Evolutionary conservation across 164 flowering plant genomes (phyloP).

Genomic region (Macadamia integrifolia): DNA sequence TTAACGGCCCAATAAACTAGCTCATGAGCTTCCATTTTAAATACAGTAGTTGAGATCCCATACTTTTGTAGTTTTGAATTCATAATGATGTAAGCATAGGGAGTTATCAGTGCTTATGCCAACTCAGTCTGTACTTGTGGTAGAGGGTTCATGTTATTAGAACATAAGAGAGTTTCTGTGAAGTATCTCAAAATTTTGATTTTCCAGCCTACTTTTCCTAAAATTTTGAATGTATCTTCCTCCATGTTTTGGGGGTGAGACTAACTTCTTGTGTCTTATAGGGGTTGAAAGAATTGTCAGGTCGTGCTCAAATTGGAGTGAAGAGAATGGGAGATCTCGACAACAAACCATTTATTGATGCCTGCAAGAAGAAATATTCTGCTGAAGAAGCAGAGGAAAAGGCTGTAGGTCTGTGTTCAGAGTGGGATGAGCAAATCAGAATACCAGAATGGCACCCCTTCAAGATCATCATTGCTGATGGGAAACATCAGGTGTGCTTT

Average conservation of each 20-base stretch:
- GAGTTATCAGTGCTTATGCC: neutral
- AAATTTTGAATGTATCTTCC: too few species aligned
- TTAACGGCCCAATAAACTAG: neutral
- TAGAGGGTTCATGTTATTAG: neutral
- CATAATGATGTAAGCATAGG: neutral
- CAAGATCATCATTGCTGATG: slow-evolving; percentile 30
- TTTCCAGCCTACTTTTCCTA: neutral
- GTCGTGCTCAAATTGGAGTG: slow-evolving; percentile 41
- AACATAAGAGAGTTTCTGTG: neutral
- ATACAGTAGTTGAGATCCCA: too few species aligned
- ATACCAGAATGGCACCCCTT: slow-evolving; percentile 86
- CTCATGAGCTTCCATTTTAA: neutral
- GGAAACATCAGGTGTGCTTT: slow-evolving; percentile 35
- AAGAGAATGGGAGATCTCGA: slow-evolving; percentile 88
- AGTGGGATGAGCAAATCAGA: slow-evolving; percentile 69
- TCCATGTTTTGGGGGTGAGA: too few species aligned
- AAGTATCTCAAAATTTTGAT: neutral
- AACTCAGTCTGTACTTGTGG: neutral
- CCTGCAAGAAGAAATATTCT: slow-evolving; percentile 47
- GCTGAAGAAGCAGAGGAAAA: slow-evolving; percentile 50
- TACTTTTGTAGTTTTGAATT: neutral
- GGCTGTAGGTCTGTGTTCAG: slow-evolving; percentile 52
- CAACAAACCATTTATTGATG: slow-evolving; percentile 48
- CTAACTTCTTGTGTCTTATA: slow-evolving; percentile 13
- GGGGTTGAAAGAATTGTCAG: slow-evolving; percentile 49